These are phyloP conservation scores for Cenchrus purpureus DNA, from an alignment of 176 grass and related monocot genomes.

Conservation along the genomic window DNA sequence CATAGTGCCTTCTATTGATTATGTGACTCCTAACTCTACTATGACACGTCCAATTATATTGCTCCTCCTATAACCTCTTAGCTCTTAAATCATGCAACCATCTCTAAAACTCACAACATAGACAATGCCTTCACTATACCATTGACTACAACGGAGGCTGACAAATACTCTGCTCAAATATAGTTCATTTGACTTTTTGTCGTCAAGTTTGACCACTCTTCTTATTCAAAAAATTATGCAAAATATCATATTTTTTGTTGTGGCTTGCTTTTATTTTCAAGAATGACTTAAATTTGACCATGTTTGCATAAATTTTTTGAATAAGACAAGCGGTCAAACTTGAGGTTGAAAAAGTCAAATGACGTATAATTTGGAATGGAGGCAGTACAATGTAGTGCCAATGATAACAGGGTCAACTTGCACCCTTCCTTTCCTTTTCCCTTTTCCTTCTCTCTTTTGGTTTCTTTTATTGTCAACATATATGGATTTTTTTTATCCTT, in stretches of 20 bases:
- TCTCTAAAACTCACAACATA: neutral
- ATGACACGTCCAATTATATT: neutral
- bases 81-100: neutral
- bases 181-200: no score
- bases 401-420: neutral
- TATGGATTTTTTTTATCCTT: no score
- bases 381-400: neutral
- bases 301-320: no score
- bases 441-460: neutral
- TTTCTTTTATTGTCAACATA: neutral
- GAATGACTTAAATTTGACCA: no score
- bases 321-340: no score
- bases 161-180: no score
- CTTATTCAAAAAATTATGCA: no score
- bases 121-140: neutral
- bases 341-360: no score
- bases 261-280: no score
- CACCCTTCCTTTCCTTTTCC: neutral
- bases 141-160: neutral
- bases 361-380: no score
- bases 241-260: no score
- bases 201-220: no score
- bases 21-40: neutral
- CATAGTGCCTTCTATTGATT: neutral
- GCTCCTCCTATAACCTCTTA: neutral